These are phyloP conservation scores for Yueomyces sp. DNA, from an alignment of 805 yeast species.

Conservation along the genomic window DNA sequence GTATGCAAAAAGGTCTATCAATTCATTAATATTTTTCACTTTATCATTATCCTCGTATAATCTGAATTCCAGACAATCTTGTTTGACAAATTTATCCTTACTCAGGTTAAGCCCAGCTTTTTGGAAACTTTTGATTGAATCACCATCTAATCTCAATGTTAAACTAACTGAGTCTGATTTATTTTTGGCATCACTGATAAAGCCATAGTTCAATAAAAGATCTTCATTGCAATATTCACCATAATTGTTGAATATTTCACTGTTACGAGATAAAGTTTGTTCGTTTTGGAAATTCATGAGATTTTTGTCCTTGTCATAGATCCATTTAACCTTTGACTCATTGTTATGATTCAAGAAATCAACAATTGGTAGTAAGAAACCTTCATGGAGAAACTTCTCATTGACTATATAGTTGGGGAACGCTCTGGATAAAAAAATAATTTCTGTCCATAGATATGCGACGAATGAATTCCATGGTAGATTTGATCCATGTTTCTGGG, in stretches of 20 bases:
- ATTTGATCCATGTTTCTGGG: slow-evolving; percentile 8
- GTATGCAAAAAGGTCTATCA: slow-evolving; percentile 41
- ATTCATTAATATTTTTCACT: slow-evolving; percentile 22
- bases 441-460: slow-evolving; percentile 63
- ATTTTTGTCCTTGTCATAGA: slow-evolving; percentile 21
- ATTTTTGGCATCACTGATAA: slow-evolving; percentile 42
- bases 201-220: slow-evolving; percentile 70
- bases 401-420: slow-evolving; percentile 62
- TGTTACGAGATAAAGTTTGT: slow-evolving; percentile 20
- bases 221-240: slow-evolving; percentile 86
- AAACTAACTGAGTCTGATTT: slow-evolving; percentile 46
- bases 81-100: slow-evolving; percentile 18
- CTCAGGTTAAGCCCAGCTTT: slow-evolving; percentile 25
- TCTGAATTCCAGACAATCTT: slow-evolving; percentile 28
- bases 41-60: slow-evolving; percentile 13
- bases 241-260: slow-evolving; percentile 64
- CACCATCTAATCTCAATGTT: slow-evolving; percentile 37
- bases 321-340: slow-evolving; percentile 53
- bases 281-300: slow-evolving; percentile 26
- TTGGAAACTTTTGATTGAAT: slow-evolving; percentile 20
- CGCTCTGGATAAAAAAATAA: slow-evolving; percentile 62
- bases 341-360: slow-evolving; percentile 71
- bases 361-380: slow-evolving; percentile 64
- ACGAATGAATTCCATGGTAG: slow-evolving; percentile 48
- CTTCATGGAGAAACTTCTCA: slow-evolving; percentile 28